Conservation (phyloP, 129 eudicot species). For the Lactuca sativa region DNA sequence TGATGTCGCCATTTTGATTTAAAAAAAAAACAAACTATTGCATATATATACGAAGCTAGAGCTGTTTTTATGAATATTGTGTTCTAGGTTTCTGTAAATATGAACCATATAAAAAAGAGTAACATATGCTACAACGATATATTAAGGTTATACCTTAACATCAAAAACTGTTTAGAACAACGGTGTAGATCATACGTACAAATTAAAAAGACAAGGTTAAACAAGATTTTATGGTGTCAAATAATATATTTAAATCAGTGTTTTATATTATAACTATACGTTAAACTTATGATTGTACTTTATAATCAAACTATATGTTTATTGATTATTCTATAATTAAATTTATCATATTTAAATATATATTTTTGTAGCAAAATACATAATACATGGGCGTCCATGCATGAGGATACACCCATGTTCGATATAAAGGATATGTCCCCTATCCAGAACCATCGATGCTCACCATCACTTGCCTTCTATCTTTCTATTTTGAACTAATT, state of each 20-base stretch:
- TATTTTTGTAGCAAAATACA: background rate
- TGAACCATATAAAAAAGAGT: background rate
- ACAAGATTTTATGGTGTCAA: background rate
- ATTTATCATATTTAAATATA: background rate
- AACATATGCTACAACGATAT: background rate
- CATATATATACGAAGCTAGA: too few relatives aligned
- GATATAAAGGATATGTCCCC: constrained; percentile 39
- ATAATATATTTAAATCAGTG: too few relatives aligned
- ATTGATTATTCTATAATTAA: background rate
- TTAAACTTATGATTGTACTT: too few relatives aligned
- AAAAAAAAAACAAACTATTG: background rate
- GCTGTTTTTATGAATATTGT: too few relatives aligned
- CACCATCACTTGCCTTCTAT: constrained; percentile 30
- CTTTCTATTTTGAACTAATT: constrained; percentile 8
- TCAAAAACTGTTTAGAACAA: too few relatives aligned
- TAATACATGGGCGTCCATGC: constrained; percentile 48
- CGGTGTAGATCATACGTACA: background rate
- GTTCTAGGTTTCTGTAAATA: background rate
- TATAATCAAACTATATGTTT: too few relatives aligned
- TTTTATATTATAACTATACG: too few relatives aligned
- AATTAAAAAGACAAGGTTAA: background rate
- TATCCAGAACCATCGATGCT: constrained; percentile 21
- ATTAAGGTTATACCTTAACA: background rate
- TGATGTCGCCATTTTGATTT: background rate
- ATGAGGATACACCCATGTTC: constrained; percentile 48